phyloP scores from a whole-genome alignment of 2,329 filamentous ascomycete genomes.

The Sclerotinia minor region DNA sequence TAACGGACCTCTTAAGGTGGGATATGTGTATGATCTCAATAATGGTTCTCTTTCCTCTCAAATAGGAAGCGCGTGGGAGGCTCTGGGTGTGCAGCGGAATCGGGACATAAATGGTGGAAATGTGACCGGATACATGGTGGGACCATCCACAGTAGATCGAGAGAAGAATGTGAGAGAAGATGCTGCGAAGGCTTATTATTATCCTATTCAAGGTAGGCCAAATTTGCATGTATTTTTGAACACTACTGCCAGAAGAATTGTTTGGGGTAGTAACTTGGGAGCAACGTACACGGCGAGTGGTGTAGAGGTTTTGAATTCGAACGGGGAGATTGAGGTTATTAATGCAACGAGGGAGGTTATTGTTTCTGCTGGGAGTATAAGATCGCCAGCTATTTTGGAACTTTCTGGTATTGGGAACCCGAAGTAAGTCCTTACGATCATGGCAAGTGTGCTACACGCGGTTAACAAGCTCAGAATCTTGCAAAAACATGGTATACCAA shows the following conservation, averaged over 20 bases:
- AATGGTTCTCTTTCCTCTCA: conserved; percentile 23
- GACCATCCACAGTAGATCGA: conserved; percentile 35
- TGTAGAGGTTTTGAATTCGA: conserved; percentile 32
- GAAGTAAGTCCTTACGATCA: conserved; percentile 11
- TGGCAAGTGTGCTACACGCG: background rate
- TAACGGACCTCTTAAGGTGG: conserved; percentile 29
- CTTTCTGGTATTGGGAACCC: conserved; percentile 42
- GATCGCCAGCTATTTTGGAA: conserved; percentile 42
- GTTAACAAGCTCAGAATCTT: conserved; percentile 25
- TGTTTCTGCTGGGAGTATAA: conserved; percentile 37
- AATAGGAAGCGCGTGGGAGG: conserved; percentile 24
- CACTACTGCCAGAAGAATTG: conserved; percentile 28
- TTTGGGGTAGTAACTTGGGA: conserved; percentile 26
- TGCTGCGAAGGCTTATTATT: conserved; percentile 33
- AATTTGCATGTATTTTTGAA: conserved; percentile 31
- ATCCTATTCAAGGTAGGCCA: conserved; percentile 27
- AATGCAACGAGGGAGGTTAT: conserved; percentile 40
- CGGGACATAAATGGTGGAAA: conserved; percentile 29
- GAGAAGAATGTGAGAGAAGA: conserved; percentile 30
- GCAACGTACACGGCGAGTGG: conserved; percentile 43
- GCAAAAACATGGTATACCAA: conserved; percentile 24
- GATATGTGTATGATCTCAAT: conserved; percentile 29
- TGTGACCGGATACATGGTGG: conserved; percentile 29
- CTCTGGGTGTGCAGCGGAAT: conserved; percentile 26
- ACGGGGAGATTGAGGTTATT: conserved; percentile 29